phyloP scores from a whole-genome alignment of 2,329 filamentous ascomycete genomes.

The Neofusicoccum laricinum region DNA sequence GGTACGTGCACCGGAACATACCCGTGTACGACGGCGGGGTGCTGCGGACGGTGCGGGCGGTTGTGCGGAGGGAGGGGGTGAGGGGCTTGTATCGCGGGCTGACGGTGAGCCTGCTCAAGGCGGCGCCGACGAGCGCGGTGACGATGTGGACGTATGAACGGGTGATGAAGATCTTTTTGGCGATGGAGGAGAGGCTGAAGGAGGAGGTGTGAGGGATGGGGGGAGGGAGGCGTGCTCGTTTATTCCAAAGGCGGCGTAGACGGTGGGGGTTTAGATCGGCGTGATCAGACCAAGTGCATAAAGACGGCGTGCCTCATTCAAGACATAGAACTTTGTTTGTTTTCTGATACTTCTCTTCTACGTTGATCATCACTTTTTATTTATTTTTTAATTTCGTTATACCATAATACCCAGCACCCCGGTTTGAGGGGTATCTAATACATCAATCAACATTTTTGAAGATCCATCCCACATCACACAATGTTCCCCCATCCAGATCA shows the following conservation, averaged over 20 bases:
- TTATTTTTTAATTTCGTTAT: not conserved
- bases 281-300: not conserved
- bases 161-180: conserved; percentile 46
- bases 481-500: not conserved
- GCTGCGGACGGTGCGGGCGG: conserved; percentile 62
- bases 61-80: conserved; percentile 69
- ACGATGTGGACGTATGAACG: conserved; percentile 95
- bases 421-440: not conserved
- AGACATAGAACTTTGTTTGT: not conserved
- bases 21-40: conserved; percentile 73
- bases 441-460: not conserved
- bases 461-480: not conserved
- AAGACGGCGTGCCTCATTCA: not conserved
- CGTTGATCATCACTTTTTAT: not conserved
- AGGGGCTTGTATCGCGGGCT: conserved; percentile 84
- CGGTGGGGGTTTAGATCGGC: too few relatives aligned
- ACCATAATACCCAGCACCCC: not conserved
- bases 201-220: not conserved
- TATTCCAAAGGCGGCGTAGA: too few relatives aligned
- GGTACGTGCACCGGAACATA: conserved; percentile 83
- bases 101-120: conserved; percentile 85
- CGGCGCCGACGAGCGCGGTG: conserved; percentile 86
- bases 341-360: not conserved
- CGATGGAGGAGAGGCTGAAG: not conserved
- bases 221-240: not conserved